Base-by-base conservation (phyloP, 495 filamentous ascomycete species). In the Hypoxylon intermedium region DNA sequence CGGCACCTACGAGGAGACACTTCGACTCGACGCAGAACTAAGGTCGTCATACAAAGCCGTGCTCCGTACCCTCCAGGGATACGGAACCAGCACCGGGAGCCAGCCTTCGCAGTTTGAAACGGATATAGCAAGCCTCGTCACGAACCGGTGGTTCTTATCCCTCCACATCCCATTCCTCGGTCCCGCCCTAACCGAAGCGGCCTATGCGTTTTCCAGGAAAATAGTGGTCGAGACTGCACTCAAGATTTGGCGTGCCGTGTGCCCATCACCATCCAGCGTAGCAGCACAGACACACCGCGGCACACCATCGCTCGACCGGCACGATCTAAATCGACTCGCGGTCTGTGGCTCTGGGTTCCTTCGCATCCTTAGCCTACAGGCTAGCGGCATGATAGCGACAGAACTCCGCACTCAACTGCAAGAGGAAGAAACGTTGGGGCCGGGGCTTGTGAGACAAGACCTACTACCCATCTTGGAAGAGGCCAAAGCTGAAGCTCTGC, bases 81-180 rank as follows among this genome's bases (percentile, higher is more conserved):
- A 70, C 28, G 72, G 66, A 9, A 68, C 71, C 1, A 64, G 71
- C 18, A 42, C 71, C 1, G 70, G 72, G 5, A 67, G 68, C 2
- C 64, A 67, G 12, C 67, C 74, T 21, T 74, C 74, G 0, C 36
- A 69, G 18, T 76, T 74, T 37, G 73, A 76, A 36, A 62, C 74
- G 0, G 74, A 70, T 7, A 24, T 78, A 9, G 67, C 73, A 0
- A 77, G 77, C 46, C 65, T 77, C 30, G 64, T 71, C 38, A 71
- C 74, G 5, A 72, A 82, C 18, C 83, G 85, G 42, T 85, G 82
- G 68, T 81, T 88, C 57, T 67, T 87, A 53, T 78, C 80, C 1
- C 60, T 81, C 7, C 79, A 80, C 46, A 61, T 71, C 16, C 72
- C 76, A 2, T 77, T 74, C 63, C 66, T 77, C 23, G 44, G 42